phyloP scores from a whole-genome alignment of 495 filamentous ascomycete genomes.

The Emericellopsis terricola region DNA sequence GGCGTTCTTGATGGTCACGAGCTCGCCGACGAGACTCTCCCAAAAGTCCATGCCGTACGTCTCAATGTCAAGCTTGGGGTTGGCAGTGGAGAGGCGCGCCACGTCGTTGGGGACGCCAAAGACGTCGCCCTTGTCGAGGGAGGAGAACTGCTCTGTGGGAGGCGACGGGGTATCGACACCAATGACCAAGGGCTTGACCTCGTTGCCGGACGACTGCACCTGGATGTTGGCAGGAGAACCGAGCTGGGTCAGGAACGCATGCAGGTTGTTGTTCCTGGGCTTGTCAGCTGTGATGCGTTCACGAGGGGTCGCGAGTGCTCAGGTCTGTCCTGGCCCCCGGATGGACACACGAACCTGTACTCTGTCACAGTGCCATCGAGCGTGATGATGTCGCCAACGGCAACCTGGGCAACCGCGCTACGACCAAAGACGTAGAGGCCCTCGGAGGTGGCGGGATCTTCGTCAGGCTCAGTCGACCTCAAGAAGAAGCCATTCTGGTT shows the following conservation, averaged over 20 bases:
- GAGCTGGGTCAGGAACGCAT: constrained; percentile 37
- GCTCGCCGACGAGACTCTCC: constrained; percentile 40
- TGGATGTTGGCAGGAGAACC: constrained; percentile 23
- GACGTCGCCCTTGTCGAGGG: constrained; percentile 33
- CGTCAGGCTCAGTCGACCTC: constrained; percentile 29
- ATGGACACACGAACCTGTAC: constrained; percentile 32
- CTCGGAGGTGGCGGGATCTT: constrained; percentile 22
- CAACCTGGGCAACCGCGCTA: constrained; percentile 16
- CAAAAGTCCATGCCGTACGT: constrained; percentile 46
- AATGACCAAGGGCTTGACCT: constrained; percentile 31
- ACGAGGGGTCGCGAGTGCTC: too few relatives aligned
- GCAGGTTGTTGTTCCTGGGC: constrained; percentile 21
- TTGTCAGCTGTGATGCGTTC: too few relatives aligned
- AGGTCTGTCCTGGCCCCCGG: too few relatives aligned
- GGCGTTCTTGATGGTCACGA: constrained; percentile 32
- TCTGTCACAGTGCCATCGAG: constrained; percentile 35
- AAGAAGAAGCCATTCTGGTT: constrained; percentile 38
- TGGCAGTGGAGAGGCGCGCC: constrained; percentile 29
- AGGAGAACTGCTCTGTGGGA: constrained; percentile 31
- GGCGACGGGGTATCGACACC: constrained; percentile 28
- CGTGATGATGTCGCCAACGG: constrained; percentile 37
- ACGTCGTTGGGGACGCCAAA: constrained; percentile 35
- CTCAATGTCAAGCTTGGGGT: constrained; percentile 32
- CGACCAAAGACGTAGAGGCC: constrained; percentile 37
- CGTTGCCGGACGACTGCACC: constrained; percentile 25